Conservation (phyloP, 169 alveolate genomes). For the Plasmodium falciparum region DNA sequence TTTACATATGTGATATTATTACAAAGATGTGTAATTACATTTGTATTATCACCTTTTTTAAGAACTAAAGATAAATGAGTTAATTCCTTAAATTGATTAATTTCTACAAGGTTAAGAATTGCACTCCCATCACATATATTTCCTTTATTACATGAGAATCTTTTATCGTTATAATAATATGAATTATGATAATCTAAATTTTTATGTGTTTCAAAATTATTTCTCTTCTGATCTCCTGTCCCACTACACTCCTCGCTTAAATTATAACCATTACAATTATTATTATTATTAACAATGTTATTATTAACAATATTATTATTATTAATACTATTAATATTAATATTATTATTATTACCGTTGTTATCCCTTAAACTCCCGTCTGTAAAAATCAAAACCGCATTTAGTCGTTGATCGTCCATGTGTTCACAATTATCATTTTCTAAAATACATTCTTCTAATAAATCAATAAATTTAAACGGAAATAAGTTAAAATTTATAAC, state of each 20-base stretch:
- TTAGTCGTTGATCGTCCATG: slow-evolving; percentile 54
- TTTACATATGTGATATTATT: slow-evolving; percentile 48
- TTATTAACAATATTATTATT: background rate
- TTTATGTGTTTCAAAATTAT: background rate
- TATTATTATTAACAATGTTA: background rate
- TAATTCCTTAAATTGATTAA: slow-evolving; percentile 61
- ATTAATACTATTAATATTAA: background rate
- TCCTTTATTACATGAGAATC: too few relatives aligned
- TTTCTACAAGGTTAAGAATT: slow-evolving; percentile 52
- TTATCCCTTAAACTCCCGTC: background rate
- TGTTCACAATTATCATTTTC: slow-evolving; percentile 56
- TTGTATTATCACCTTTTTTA: slow-evolving; percentile 37
- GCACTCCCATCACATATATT: slow-evolving; percentile 10
- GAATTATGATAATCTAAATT: background rate
- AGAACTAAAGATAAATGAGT: slow-evolving; percentile 56
- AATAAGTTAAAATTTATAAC: slow-evolving; percentile 71
- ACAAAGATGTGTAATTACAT: slow-evolving; percentile 38
- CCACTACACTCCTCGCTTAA: background rate
- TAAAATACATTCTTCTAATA: slow-evolving; percentile 57
- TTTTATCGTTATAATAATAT: background rate
- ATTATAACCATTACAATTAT: background rate
- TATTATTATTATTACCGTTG: background rate
- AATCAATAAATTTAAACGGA: slow-evolving; percentile 71
- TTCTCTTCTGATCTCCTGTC: background rate
- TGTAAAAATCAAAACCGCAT: slow-evolving; percentile 48